These are phyloP conservation scores for Parascedosporium putredinis DNA, from an alignment of 2,329 filamentous ascomycete genomes.

Conservation along the genomic window DNA sequence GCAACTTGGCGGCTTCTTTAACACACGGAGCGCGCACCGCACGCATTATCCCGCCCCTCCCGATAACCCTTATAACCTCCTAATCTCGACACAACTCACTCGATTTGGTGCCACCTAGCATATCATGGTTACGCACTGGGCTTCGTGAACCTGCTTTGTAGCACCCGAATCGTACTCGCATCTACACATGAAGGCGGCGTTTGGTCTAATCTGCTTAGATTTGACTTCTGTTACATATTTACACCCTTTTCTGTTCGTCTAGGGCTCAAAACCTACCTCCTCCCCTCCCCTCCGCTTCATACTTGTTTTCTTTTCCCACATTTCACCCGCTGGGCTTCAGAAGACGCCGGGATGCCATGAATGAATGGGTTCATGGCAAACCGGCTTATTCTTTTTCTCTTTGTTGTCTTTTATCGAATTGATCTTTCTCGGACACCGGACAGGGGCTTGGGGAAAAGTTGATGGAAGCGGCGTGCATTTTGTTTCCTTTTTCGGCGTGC, in stretches of 20 bases:
- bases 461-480: not conserved
- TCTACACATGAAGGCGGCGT: not conserved
- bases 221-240: constrained; percentile 6
- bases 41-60: not conserved
- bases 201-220: constrained; percentile 1
- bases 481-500: constrained; percentile 2
- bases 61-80: not conserved
- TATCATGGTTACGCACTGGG: not conserved
- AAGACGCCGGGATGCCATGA: not conserved
- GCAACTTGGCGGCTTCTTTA: too few relatives aligned
- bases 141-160: not conserved
- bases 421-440: not conserved
- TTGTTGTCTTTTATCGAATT: not conserved
- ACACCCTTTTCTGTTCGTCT: not conserved
- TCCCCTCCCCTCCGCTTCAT: not conserved
- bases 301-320: not conserved
- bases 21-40: not conserved
- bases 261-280: not conserved
- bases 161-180: not conserved
- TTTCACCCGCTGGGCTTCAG: not conserved
- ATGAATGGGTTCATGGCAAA: not conserved
- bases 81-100: not conserved
- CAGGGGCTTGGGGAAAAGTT: not conserved
- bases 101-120: not conserved
- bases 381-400: not conserved